Base-by-base conservation (phyloP, 441 rosid species). In the Gossypium trilobum region DNA sequence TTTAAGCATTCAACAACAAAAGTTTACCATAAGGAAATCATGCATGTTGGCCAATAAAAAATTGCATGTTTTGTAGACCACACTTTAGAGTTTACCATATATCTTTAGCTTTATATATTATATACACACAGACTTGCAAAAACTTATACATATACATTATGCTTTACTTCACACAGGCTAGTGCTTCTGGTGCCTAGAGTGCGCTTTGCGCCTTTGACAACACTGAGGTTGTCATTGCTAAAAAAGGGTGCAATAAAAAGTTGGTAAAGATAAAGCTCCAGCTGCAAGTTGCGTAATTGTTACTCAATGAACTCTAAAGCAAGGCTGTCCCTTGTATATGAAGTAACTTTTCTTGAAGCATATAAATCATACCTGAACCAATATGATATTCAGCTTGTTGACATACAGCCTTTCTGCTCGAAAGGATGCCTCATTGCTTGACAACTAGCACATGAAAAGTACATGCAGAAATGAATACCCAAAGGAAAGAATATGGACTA, bases 341-440 rank as follows among this genome's bases (percentile, higher is more conserved):
- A 29, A 73, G 27, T 8, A 19, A 46, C 19, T 56, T 74, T 63
- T 48, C 22, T 23, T 22, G 7, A 56, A 14, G 14, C 33, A 60
- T 57, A 10, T n/a, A 22, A 46, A 6, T 31, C 23, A 31, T 87
- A 96, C 99, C 99, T 96, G 98, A 77, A 96, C 98, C 84, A 96
- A 79, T 81, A 91, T 96, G 74, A 96, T 82, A 81, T 96, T 91
- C 42, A 96, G 84, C 82, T 96, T 96, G 91, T 90, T 96, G 67
- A 96, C 95, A 80, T 96, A 96, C 56, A 96, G 85, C 87, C 89
- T 88, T 80, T 96, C 99, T 65, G 75, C 31, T 68, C 97, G 88
- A 75, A 96, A 91, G 71, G 99, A 91, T 4, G 89, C 83, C 82
- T 93, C 98, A 25, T 89, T 85, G 71, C 96, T 89, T 39, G 99